Conservation (phyloP, 345 rosid species). For the Anacardium occidentale region DNA sequence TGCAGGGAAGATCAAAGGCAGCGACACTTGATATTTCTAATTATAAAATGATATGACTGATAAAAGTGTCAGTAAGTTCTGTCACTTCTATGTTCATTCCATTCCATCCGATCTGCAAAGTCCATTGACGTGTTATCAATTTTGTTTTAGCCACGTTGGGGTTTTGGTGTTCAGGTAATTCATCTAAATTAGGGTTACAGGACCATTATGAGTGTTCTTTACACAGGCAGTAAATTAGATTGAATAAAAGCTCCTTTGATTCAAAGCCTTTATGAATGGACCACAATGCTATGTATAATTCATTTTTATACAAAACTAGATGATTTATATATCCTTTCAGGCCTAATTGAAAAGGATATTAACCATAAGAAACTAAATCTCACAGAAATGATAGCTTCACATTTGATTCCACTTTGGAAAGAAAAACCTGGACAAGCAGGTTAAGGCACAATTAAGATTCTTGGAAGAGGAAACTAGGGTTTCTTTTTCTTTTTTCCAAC, state of each 20-base stretch:
- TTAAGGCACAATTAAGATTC: background rate
- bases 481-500: conserved; percentile 9
- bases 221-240: background rate
- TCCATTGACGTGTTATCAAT: background rate
- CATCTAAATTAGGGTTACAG: background rate
- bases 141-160: background rate
- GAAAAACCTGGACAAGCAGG: background rate
- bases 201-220: background rate
- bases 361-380: background rate
- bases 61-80: conserved; percentile 9
- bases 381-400: background rate
- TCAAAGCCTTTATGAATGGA: conserved; percentile 26
- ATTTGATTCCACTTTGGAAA: background rate
- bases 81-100: conserved; percentile 11
- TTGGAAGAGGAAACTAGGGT: conserved; percentile 23
- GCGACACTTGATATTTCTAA: background rate
- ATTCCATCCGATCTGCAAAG: background rate
- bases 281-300: conserved; percentile 21
- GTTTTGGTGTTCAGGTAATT: background rate
- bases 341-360: background rate
- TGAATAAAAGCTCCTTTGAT: conserved; percentile 1
- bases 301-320: conserved; percentile 1
- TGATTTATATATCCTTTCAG: background rate
- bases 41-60: background rate
- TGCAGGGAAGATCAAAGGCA: conserved; percentile 2